Base-by-base conservation (phyloP, 345 rosid genomes). In the Tarenaya hassleriana region DNA sequence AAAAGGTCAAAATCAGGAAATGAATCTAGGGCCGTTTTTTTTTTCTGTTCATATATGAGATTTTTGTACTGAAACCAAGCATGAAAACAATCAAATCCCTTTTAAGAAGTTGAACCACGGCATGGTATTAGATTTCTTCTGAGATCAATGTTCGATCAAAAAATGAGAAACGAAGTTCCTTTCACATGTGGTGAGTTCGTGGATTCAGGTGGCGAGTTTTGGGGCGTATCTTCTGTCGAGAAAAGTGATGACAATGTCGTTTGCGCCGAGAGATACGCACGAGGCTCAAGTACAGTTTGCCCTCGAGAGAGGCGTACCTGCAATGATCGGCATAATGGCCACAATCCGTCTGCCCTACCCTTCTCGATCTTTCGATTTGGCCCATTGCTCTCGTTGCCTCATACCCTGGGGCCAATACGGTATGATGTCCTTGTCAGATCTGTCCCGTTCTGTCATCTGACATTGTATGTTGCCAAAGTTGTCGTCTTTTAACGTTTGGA, bases 281-380 rank as follows among this genome's bases (percentile, higher is more conserved):
- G 94, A 82, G 72, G 92, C 92, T 47, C 98, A 91, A 47, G 98
- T 91, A 4, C 98, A 91, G 15, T 91, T 91, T 21, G 98, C 98
- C 11, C 75, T 87, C 1, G 98, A 91, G 50, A 55, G 98, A 38
- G 98, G 98, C 10, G 98, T 87, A 21, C 98, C 96, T 1, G 98
- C 98, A 0, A 56, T 87, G 64, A 79, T 87, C 7, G 98, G 98
- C 13, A 73, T 87, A 63, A 56, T 91, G 33, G 96, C 98, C 35
- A 84, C 98, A 35, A 80, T 80, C 15, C 77, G 98, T 41, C 77
- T 82, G 15, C 98, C 98, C 7, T 87, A 84, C 56, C 98, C 98
- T 34, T 70, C 98, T 1, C 61, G 96, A 62, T 83, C 96, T 42
- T 91, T 91, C 37, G 98, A 91, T 73, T 68, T 91, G 83, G 98